These are phyloP conservation scores for Fraxinus sp. DNA, from an alignment of 305 asterid species.

Conservation along the genomic window DNA sequence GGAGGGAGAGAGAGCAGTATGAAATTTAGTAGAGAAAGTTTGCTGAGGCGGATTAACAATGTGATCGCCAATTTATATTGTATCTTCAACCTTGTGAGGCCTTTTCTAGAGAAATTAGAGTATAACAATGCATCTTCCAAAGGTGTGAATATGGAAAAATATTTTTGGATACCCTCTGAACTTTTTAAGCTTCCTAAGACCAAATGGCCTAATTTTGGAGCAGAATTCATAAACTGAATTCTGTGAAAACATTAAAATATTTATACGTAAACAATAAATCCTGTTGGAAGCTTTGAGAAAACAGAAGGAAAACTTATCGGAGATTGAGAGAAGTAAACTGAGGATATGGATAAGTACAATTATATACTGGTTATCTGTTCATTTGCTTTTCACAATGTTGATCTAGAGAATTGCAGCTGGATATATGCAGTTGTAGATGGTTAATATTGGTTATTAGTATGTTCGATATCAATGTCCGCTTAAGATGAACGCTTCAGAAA, in stretches of 20 bases:
- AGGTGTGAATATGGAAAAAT: not conserved
- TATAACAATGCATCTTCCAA: not conserved
- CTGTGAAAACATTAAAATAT: not conserved
- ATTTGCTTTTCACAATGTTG: not conserved
- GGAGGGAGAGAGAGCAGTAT: not conserved
- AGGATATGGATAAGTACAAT: not conserved
- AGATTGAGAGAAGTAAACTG: not conserved
- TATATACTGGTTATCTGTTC: not conserved
- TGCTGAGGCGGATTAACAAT: not conserved
- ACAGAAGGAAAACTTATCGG: not conserved
- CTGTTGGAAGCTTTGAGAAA: not conserved
- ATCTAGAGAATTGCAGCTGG: not conserved
- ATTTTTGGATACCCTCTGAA: not conserved
- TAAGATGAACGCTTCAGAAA: not conserved
- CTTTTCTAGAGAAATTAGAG: not conserved
- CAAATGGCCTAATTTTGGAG: constrained; percentile 1
- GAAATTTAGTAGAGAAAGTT: not conserved
- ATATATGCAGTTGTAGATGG: not conserved
- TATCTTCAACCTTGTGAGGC: not conserved
- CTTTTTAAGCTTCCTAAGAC: not conserved
- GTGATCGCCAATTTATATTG: not conserved
- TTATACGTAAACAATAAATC: not conserved
- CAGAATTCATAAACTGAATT: not conserved
- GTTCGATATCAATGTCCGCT: not conserved
- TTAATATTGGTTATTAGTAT: not conserved